A percentile compares a stretch with the other conserved stretches of the same genome.
These are phyloP conservation scores for Didymellaceae sp. DNA, from an alignment of 2,329 filamentous ascomycete species.

Conservation along the genomic window DNA sequence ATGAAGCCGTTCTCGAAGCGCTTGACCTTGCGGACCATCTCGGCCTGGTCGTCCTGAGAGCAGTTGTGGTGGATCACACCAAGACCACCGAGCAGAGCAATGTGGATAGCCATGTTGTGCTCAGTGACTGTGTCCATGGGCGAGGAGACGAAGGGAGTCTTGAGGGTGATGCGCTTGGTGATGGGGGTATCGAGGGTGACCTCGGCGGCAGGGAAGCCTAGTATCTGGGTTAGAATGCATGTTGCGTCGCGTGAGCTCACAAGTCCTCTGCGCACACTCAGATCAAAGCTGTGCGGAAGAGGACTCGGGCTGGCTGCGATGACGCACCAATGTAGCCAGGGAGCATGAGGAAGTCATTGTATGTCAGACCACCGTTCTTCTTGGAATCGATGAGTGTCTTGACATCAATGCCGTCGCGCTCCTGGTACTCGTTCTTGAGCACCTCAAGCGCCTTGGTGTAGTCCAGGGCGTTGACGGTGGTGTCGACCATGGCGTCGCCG, in stretches of 20 bases:
- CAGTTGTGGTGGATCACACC: constrained; percentile 99
- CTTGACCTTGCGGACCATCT: constrained; percentile 99
- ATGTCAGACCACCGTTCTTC: constrained; percentile 91
- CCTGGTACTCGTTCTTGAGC: constrained; percentile 76
- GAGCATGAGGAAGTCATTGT: constrained; percentile 97
- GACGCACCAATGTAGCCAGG: constrained; percentile 87
- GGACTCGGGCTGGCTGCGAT: constrained; percentile 16
- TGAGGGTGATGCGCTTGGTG: constrained; percentile 93
- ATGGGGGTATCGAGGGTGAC: constrained; percentile 89
- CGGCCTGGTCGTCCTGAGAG: constrained; percentile 93
- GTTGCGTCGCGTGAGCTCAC: constrained; percentile 4
- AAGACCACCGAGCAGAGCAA: constrained; percentile 84
- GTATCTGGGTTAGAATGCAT: constrained; percentile 20
- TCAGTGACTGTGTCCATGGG: constrained; percentile 99
- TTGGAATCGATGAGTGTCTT: constrained; percentile 88
- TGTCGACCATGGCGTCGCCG: constrained; percentile 63
- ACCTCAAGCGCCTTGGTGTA: constrained; percentile 77
- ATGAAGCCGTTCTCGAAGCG: constrained; percentile 99
- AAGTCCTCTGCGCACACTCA: constrained; percentile 8
- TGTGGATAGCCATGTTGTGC: constrained; percentile 99
- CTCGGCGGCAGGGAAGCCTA: constrained; percentile 87
- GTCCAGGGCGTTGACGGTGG: constrained; percentile 68
- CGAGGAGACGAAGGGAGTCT: constrained; percentile 95
- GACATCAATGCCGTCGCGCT: constrained; percentile 84
- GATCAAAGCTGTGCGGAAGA: not conserved